Percentiles rank a stretch among this genome's conserved stretches.
phyloP scores from a whole-genome alignment of 176 grass and related monocot genomes.

The Hordeum vulgare region DNA sequence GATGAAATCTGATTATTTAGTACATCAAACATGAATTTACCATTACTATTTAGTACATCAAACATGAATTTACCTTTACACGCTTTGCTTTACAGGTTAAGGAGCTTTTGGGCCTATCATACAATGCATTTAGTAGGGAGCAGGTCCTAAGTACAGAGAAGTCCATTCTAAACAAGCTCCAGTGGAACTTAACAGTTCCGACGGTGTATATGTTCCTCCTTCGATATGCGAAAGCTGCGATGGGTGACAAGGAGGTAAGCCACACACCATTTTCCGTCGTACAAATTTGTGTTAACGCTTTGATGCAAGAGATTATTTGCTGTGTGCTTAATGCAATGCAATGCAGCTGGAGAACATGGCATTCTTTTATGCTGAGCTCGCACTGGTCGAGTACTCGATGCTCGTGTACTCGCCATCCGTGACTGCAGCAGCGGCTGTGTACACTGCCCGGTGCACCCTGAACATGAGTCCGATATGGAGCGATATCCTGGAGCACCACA shows the following conservation, averaged over 20 bases:
- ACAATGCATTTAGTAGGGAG: constrained; percentile 36
- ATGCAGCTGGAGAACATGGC: constrained; percentile 66
- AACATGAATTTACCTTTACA: too few relatives aligned
- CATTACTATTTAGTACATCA: background rate
- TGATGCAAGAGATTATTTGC: too few relatives aligned
- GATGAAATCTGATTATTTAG: background rate
- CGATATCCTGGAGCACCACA: constrained; percentile 37
- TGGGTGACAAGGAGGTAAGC: constrained; percentile 31
- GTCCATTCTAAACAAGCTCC: constrained; percentile 47
- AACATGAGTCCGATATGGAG: constrained; percentile 31
- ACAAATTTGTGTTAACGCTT: background rate
- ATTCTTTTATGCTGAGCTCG: constrained; percentile 70
- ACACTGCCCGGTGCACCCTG: constrained; percentile 43
- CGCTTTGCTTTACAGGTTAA: constrained; percentile 28
- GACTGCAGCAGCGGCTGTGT: constrained; percentile 32
- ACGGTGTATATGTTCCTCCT: constrained; percentile 65
- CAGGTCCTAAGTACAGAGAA: constrained; percentile 56
- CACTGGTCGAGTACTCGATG: constrained; percentile 51
- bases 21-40: background rate
- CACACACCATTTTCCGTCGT: background rate
- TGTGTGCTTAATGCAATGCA: too few relatives aligned
- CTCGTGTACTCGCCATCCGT: constrained; percentile 44
- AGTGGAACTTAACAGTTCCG: constrained; percentile 75
- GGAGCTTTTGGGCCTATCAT: constrained; percentile 46
- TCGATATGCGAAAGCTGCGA: constrained; percentile 54